A percentile compares a stretch with the other conserved stretches of the same genome.
Evolutionary conservation across 1,139 yeast species (phyloP).

Genomic region (Saccharomyces hybrid): DNA sequence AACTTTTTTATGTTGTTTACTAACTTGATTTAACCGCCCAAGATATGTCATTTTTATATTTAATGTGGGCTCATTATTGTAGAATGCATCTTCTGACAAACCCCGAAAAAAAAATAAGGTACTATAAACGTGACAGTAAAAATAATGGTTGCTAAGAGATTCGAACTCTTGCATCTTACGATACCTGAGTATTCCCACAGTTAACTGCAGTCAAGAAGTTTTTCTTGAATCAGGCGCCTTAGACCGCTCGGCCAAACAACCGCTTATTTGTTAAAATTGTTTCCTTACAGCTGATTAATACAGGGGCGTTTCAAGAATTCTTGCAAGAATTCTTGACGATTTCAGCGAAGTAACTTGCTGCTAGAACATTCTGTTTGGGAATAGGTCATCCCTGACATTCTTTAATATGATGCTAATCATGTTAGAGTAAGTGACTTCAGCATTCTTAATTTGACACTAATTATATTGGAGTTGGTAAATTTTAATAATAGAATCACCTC

Average conservation of each 20-base stretch:
- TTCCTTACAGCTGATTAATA: no score
- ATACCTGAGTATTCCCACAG: conserved; percentile 25
- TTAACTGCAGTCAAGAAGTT: conserved; percentile 11
- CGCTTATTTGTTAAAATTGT: conserved; percentile 2
- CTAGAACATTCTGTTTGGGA: no score
- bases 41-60: background rate
- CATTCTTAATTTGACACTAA: no score
- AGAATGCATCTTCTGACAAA: background rate
- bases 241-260: conserved; percentile 32
- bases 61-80: background rate
- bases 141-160: conserved; percentile 21
- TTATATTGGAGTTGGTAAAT: no score
- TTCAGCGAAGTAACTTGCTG: no score
- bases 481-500: no score
- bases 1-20: background rate
- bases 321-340: no score
- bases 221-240: conserved; percentile 29
- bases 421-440: no score
- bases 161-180: conserved; percentile 31
- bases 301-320: no score
- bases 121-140: background rate
- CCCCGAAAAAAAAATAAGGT: conserved; percentile 1
- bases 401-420: no score
- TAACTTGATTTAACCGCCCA: background rate
- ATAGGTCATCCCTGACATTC: no score